Conservation (phyloP, 805 yeast species). For the Kurtzmaniella cleridarum region DNA sequence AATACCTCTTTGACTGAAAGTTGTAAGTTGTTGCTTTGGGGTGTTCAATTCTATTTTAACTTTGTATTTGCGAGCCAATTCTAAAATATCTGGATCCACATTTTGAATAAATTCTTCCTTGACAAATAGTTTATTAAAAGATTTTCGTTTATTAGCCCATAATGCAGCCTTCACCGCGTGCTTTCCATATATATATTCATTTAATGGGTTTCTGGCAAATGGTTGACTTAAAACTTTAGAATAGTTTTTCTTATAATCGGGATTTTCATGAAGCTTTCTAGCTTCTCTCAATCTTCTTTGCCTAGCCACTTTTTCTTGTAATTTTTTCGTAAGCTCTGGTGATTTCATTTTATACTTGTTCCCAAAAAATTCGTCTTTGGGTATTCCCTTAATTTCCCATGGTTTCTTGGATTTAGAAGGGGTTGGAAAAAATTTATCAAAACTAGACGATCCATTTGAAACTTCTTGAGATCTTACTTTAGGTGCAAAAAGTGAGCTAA, state of each 20-base stretch:
- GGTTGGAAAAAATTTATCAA: slow-evolving; percentile 23
- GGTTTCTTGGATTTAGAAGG: slow-evolving; percentile 16
- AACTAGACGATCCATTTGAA: slow-evolving; percentile 5
- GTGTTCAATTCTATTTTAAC: slow-evolving; percentile 31
- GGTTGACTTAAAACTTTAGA: neutral
- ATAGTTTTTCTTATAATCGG: slow-evolving; percentile 1
- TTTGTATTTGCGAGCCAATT: slow-evolving; percentile 40
- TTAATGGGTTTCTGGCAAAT: slow-evolving; percentile 36
- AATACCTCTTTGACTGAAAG: slow-evolving; percentile 59
- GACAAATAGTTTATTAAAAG: slow-evolving; percentile 46
- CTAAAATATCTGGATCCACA: slow-evolving; percentile 36
- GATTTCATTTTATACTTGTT: slow-evolving; percentile 29
- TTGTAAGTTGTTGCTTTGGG: slow-evolving; percentile 51
- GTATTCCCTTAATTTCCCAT: slow-evolving; percentile 32
- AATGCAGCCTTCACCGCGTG: slow-evolving; percentile 72
- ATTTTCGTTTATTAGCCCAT: slow-evolving; percentile 46
- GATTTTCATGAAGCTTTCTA: slow-evolving; percentile 16
- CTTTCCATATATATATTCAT: slow-evolving; percentile 73
- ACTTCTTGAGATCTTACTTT: neutral
- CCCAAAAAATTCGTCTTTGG: slow-evolving; percentile 35
- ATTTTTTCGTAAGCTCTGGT: slow-evolving; percentile 18
- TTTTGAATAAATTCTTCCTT: slow-evolving; percentile 29
- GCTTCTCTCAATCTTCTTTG: slow-evolving; percentile 22
- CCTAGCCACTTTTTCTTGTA: slow-evolving; percentile 27
- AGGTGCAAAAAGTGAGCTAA: neutral